Evolutionary conservation across 1,284 basidiomycete species (phyloP).

Genomic region (Anthracocystis panici-leucophaei): DNA sequence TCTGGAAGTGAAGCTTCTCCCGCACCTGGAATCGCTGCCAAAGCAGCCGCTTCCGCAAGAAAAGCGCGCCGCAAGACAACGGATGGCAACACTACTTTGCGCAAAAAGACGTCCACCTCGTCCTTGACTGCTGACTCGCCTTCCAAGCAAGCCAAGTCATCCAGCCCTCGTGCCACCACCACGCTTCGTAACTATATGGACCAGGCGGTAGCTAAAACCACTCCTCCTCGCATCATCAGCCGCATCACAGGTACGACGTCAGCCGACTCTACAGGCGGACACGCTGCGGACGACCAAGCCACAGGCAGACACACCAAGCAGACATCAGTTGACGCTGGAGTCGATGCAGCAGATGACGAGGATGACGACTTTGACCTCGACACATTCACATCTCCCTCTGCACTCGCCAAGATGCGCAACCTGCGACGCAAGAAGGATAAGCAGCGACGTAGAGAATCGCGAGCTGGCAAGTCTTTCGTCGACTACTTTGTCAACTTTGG

Average conservation of each 20-base stretch:
- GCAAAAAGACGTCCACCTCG: conserved; percentile 30
- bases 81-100: conserved; percentile 28
- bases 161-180: conserved; percentile 10
- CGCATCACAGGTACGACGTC: conserved; percentile 24
- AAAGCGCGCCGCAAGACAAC: conserved; percentile 40
- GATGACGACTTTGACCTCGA: conserved; percentile 34
- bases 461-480: conserved; percentile 7
- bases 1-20: conserved; percentile 71
- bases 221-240: conserved; percentile 49
- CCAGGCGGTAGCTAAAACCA: conserved; percentile 35
- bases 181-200: conserved; percentile 56
- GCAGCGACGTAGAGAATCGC: conserved; percentile 20
- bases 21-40: conserved; percentile 30
- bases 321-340: conserved; percentile 4
- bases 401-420: conserved; percentile 43
- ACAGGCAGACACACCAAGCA: neutral
- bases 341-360: conserved; percentile 14
- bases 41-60: conserved; percentile 36
- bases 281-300: conserved; percentile 36
- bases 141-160: conserved; percentile 9
- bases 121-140: conserved; percentile 14
- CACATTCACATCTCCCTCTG: conserved; percentile 35
- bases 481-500: conserved; percentile 16
- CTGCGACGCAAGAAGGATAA: conserved; percentile 30
- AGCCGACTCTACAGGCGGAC: conserved; percentile 17